Evolutionary conservation across 1,139 yeast genomes (phyloP), one percentile per base, ranked within the genome.

Genomic region (Suhomyces ambrosiae): DNA sequence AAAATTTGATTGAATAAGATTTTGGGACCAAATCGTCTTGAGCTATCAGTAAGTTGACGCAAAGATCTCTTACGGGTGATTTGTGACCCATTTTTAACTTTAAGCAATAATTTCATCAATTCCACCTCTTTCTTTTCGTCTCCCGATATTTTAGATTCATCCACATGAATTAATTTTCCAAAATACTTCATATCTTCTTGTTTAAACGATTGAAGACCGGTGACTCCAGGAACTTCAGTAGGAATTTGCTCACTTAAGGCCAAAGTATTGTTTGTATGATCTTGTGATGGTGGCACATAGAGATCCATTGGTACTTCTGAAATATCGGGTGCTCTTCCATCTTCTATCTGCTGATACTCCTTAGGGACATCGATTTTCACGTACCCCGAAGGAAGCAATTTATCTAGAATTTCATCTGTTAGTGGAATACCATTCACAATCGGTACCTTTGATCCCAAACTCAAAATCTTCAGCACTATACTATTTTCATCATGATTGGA

Each of bases 61-160:
- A 88, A 61, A 0, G 96, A 83, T n/a, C 67, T 63, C 53, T 86
- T 89, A 34, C 97, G 70, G 7, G 73, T 68, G 0, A 70, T 61
- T 4, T 86, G 85, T 3, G 80, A 64, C 3, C 97, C 96, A 57
- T 90, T 89, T 52, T 89, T 89, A 33, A 89, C 72, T 47, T 76
- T 78, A 19, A 89, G 61, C 16, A 90, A 61, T 14, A 87, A 62
- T 36, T 74, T 74, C 79, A 86, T 68, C 13, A 86, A 79, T 40
- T 74, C 74, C 9, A 80, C 60, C 47, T 85, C 90, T 38, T 74
- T 74, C 33, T 68, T 61, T 45, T 84, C 90, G 5, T 76, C 80
- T 9, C 36, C 42, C 1, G 65, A 44, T 1, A 79, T 57, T 23
- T 80, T 51, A 0, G 59, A 47, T 5, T 55, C 47, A 12, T 61